Evolutionary conservation across 2,329 filamentous ascomycete genomes (phyloP).

Genomic region (Triangularia verruculosa): DNA sequence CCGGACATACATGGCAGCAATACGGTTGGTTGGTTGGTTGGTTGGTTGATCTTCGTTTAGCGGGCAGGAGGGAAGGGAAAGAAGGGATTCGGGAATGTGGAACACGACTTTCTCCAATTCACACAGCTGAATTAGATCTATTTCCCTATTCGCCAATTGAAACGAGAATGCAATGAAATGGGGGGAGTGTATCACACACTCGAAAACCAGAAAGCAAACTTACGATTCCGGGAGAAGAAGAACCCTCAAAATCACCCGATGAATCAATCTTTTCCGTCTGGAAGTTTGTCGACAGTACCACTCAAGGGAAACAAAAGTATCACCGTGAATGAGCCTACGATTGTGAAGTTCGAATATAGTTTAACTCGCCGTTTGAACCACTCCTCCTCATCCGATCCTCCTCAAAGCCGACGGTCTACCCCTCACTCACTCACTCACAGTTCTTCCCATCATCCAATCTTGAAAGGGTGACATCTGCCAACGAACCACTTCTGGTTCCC

Average conservation of each 20-base stretch:
- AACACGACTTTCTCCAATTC: background rate
- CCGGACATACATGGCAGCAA: background rate
- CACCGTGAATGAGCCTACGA: no score
- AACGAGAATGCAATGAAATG: background rate
- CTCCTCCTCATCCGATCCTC: no score
- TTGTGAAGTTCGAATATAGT: no score
- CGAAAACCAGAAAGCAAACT: background rate
- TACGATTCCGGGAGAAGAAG: background rate
- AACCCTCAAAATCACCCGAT: background rate
- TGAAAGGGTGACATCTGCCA: no score
- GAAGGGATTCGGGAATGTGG: background rate
- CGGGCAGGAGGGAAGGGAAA: background rate
- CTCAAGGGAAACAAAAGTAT: no score
- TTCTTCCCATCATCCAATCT: no score
- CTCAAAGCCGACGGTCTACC: no score
- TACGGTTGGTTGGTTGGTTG: no score
- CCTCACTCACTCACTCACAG: no score
- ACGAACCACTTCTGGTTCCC: background rate
- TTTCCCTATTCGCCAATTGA: background rate
- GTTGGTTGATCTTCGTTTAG: background rate
- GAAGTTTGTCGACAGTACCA: no score
- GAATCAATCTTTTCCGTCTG: no score
- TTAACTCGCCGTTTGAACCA: no score
- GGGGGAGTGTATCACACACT: background rate
- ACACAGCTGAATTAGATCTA: background rate